Percentiles rank a stretch among this genome's conserved stretches.
Evolutionary conservation across 2,329 filamentous ascomycete genomes (phyloP).

Genomic region (Diaporthe sp.): DNA sequence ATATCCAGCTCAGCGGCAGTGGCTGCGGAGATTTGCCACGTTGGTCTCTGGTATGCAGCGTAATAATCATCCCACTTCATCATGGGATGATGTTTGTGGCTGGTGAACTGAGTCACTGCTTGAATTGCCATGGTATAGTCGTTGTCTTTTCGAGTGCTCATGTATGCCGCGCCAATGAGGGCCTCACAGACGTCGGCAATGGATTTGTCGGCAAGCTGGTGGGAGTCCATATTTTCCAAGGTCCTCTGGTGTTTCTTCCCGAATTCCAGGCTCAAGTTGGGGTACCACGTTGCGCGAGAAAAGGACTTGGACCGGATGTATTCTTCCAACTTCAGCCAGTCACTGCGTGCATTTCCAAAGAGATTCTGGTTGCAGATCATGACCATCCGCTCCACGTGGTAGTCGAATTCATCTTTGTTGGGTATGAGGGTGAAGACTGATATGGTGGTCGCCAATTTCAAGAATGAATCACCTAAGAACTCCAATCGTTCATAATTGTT

Average conservation of each 20-base stretch:
- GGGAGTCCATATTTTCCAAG: constrained; percentile 61
- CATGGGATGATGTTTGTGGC: constrained; percentile 77
- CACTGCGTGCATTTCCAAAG: constrained; percentile 78
- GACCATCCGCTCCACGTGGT: constrained; percentile 91
- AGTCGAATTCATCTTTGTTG: constrained; percentile 84
- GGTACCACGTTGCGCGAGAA: constrained; percentile 89
- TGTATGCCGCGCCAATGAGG: constrained; percentile 86
- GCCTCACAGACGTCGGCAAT: constrained; percentile 96
- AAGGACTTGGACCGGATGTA: constrained; percentile 89
- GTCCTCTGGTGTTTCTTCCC: constrained; percentile 71
- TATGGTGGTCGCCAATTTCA: constrained; percentile 96
- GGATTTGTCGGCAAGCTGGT: constrained; percentile 86
- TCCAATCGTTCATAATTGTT: constrained; percentile 96
- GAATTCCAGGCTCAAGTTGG: constrained; percentile 77
- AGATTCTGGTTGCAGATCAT: constrained; percentile 93
- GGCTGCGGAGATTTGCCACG: constrained; percentile 74
- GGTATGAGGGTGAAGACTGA: constrained; percentile 83
- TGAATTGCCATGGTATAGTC: constrained; percentile 70
- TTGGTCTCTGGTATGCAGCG: constrained; percentile 74
- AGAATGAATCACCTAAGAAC: constrained; percentile 91
- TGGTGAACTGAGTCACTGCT: constrained; percentile 78
- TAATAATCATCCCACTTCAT: constrained; percentile 80
- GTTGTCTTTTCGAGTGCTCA: constrained; percentile 57
- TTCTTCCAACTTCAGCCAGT: constrained; percentile 69
- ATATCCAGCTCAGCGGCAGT: constrained; percentile 79